Base-by-base conservation (phyloP, 1,284 basidiomycete genomes). In the Trichosporon asahii region DNA sequence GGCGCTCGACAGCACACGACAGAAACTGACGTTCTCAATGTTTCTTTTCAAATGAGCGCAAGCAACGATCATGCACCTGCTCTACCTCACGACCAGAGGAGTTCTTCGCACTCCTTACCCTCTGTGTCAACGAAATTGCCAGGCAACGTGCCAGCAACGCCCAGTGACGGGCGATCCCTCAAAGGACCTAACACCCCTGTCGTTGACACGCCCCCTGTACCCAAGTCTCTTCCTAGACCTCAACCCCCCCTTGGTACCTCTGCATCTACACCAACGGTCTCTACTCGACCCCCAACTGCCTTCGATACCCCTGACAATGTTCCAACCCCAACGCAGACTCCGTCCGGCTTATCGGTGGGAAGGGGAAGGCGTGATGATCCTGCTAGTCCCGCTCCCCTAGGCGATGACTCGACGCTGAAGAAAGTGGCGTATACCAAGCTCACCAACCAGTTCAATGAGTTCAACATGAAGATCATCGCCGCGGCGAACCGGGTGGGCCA, bases 381-480 rank as follows among this genome's bases (percentile, higher is more conserved):
- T 0, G 74, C 73, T 0, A 77, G 78, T 0, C 78, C 79, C 9
- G 70, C 79, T 1, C 76, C 75, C 0, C 70, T 81, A 0, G 77
- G 76, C 6, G 75, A 66, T 8, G 69, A 66, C 8, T 18, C 57
- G 5, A 8, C 15, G 5, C 27, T 31, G 2, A 61, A 33, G 57
- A 29, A 65, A 44, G 40, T 18, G 23, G 15, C 40, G 14, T 65
- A 29, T 27, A 44, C 40, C 40, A 44, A 65, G 44, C 27, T 65
- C 44, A 65, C 29, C 27, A 61, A 61, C 57, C 57, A 61, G 57
- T 61, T 61, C 29, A 61, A 61, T 7, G 29, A 29, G 3, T 61
- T 61, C 57, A n/a, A 61, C 57, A 4, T 61, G 29, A 61, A 61
- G 57, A 61, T 61, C 5, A 29, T n/a, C 27, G 57, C 57, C 6